Evolutionary conservation across 2,329 filamentous ascomycete genomes (phyloP).

Genomic region (Ophiocordyceps camponoti-leonardi): DNA sequence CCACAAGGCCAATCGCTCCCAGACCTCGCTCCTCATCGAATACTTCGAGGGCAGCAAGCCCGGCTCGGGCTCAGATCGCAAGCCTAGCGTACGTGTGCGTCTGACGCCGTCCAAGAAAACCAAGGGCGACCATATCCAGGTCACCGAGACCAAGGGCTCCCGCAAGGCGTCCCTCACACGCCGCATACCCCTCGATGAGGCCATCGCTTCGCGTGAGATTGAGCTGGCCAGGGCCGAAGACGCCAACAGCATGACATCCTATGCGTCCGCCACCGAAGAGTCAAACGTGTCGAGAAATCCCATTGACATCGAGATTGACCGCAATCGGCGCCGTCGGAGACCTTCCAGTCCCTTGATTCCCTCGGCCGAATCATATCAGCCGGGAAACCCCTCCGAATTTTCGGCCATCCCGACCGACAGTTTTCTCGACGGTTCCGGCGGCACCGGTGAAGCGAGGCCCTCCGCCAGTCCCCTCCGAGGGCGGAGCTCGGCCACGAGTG

Average conservation of each 20-base stretch:
- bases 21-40: slow-evolving; percentile 85
- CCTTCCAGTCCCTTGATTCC: slow-evolving; percentile 52
- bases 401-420: slow-evolving; percentile 54
- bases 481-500: neutral
- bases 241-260: slow-evolving; percentile 51
- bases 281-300: slow-evolving; percentile 62
- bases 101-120: slow-evolving; percentile 62
- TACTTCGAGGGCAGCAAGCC: slow-evolving; percentile 75
- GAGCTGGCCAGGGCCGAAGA: slow-evolving; percentile 35
- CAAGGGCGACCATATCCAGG: slow-evolving; percentile 64
- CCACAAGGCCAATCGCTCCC: slow-evolving; percentile 45
- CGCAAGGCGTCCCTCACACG: slow-evolving; percentile 45
- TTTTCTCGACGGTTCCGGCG: slow-evolving; percentile 41
- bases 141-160: slow-evolving; percentile 62
- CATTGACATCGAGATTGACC: slow-evolving; percentile 78
- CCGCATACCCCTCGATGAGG: slow-evolving; percentile 34
- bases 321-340: slow-evolving; percentile 36
- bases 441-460: slow-evolving; percentile 20
- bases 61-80: slow-evolving; percentile 40
- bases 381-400: slow-evolving; percentile 62
- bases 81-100: slow-evolving; percentile 64
- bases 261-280: slow-evolving; percentile 63
- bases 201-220: slow-evolving; percentile 20
- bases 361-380: slow-evolving; percentile 41
- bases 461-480: slow-evolving; percentile 23